These are phyloP conservation scores for Helicostylum pulchrum DNA, from an alignment of 192 early-diverging fungal genomes.

Conservation along the genomic window DNA sequence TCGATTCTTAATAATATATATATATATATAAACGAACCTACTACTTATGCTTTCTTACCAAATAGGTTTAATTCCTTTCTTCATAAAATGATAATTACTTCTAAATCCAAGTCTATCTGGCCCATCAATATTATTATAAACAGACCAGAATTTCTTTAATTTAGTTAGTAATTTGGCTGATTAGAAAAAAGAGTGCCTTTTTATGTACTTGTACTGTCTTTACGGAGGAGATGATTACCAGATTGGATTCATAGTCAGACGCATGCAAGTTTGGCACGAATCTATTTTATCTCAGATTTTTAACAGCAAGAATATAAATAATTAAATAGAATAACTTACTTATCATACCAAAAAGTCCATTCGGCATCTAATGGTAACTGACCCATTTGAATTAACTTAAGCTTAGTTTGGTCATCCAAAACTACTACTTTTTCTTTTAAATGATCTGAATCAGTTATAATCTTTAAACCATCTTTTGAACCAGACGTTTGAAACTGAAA, in stretches of 20 bases:
- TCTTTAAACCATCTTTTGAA: not conserved
- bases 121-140: conserved; percentile 34
- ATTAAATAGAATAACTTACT: conserved; percentile 11
- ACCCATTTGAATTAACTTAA: conserved; percentile 8
- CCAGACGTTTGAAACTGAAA: conserved; percentile 22
- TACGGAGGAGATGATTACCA: conserved; percentile 22
- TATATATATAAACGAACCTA: not conserved
- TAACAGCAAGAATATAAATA: not conserved
- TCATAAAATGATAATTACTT: conserved; percentile 29
- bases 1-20: not conserved
- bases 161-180: not conserved
- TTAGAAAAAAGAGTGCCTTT: not conserved
- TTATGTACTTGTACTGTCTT: conserved; percentile 30
- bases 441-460: not conserved
- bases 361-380: conserved; percentile 13
- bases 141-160: conserved; percentile 30
- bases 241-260: conserved; percentile 28
- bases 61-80: conserved; percentile 33
- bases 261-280: conserved; percentile 18
- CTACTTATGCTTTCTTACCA: conserved; percentile 18
- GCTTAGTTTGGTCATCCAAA: conserved; percentile 15
- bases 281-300: conserved; percentile 1
- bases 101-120: conserved; percentile 24
- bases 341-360: conserved; percentile 35
- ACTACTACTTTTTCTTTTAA: conserved; percentile 16